phyloP scores from a whole-genome alignment of 139 green algal species.

The Micractinium conductrix region DNA sequence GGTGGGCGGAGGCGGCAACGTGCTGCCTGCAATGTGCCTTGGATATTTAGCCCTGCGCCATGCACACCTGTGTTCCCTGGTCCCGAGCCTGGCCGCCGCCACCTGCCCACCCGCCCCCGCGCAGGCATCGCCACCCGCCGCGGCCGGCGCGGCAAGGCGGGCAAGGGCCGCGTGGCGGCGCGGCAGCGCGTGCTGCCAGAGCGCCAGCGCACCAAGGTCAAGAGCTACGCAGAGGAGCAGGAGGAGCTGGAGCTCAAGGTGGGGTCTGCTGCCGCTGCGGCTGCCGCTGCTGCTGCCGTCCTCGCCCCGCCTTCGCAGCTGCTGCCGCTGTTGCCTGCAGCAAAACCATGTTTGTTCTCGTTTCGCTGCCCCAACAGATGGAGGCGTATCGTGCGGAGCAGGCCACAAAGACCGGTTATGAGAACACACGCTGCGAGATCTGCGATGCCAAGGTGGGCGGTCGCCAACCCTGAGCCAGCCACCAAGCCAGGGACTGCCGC shows the following conservation, averaged over 20 bases:
- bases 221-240: slow-evolving; percentile 33
- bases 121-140: too few species aligned
- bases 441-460: slow-evolving; percentile 26
- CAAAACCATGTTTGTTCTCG: too few species aligned
- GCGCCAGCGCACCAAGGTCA: slow-evolving; percentile 17
- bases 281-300: too few species aligned
- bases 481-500: too few species aligned
- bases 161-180: neutral
- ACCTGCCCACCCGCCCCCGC: neutral
- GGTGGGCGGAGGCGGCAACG: too few species aligned
- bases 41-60: neutral
- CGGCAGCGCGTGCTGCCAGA: neutral
- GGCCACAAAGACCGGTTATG: neutral
- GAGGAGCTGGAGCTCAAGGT: slow-evolving; percentile 34
- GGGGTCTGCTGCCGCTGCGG: neutral
- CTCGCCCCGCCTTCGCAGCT: too few species aligned
- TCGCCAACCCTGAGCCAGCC: too few species aligned
- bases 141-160: neutral
- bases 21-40: too few species aligned
- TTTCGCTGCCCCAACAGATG: too few species aligned
- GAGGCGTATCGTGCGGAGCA: slow-evolving; percentile 13
- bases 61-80: neutral
- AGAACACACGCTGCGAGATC: slow-evolving; percentile 22
- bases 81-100: too few species aligned
- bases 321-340: too few species aligned